Conservation (phyloP, 2,329 filamentous ascomycete species). For the Calonectria henricotiae region DNA sequence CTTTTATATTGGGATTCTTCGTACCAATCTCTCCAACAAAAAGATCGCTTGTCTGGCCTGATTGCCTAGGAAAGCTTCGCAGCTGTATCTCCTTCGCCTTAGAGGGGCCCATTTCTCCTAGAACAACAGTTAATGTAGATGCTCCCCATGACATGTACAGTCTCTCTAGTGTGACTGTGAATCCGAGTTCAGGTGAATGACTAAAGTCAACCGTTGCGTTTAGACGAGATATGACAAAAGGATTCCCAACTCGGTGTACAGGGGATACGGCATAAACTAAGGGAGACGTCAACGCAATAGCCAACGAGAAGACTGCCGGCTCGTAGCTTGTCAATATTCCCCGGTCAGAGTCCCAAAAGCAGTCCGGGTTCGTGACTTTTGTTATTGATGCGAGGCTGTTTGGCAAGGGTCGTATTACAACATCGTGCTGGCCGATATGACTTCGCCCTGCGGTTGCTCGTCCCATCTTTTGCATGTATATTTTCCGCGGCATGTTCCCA, state of each 20-base stretch:
- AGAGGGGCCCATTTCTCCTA: background rate
- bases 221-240: background rate
- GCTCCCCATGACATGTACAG: background rate
- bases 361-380: background rate
- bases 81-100: background rate
- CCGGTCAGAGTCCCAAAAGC: background rate
- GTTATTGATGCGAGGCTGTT: background rate
- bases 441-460: background rate
- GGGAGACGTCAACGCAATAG: background rate
- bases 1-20: background rate
- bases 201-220: background rate
- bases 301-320: background rate
- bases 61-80: background rate
- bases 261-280: background rate
- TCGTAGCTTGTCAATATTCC: background rate
- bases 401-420: background rate
- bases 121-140: background rate
- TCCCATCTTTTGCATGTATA: constrained; percentile 4
- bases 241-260: background rate
- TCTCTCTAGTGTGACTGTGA: background rate
- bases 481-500: background rate
- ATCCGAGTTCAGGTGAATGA: background rate
- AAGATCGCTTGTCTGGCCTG: background rate
- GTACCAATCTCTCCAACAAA: background rate
- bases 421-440: background rate